Base-by-base conservation (phyloP, 1,139 yeast species). In the Debaryomyces udenii region DNA sequence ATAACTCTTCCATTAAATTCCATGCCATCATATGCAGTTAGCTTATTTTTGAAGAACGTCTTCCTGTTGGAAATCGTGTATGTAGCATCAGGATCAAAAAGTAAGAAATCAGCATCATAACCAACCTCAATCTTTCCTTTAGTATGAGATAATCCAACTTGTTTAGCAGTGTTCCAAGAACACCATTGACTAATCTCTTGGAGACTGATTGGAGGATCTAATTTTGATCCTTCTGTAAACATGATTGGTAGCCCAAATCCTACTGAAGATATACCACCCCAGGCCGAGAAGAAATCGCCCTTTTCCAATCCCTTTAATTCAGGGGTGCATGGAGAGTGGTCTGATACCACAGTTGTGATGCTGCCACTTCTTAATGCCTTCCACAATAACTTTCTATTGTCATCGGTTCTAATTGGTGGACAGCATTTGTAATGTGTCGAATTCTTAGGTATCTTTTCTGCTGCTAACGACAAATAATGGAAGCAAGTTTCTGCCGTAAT, bases 211-310 rank as follows among this genome's bases (percentile, higher is more conserved):
- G 80, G 81, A 2, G 83, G 80, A 11, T 63, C 45, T 42, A 78
- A 66, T 52, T 78, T 74, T 40, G 66, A 64, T 6, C 91, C 90
- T 53, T 85, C 90, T 1, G 96, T 86, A 73, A 78, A 83, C 43
- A 91, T 65, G 33, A 90, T 75, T 0, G 96, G 86, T 40, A 91
- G 74, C 0, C 97, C 97, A 39, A 90, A 79, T 0, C 98, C 98
- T 20, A 91, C 94, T 1, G 96, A 86, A 2, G 96, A 78, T 38
- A 91, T 89, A n/a, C 97, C 98, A 36, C 97, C 98, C 98, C 97
- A 91, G 2, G 97, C 96, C 35, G 81, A 78, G 60, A 89, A 81
- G 60, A 90, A 91, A 59, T 91, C 96, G 37, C 97, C 97, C 43
- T 80, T 75, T 22, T 82, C 86, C 42, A 90, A 70, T 17, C 86